Conservation (phyloP, 2,329 filamentous ascomycete genomes). For the Akanthomyces uredinophilus region DNA sequence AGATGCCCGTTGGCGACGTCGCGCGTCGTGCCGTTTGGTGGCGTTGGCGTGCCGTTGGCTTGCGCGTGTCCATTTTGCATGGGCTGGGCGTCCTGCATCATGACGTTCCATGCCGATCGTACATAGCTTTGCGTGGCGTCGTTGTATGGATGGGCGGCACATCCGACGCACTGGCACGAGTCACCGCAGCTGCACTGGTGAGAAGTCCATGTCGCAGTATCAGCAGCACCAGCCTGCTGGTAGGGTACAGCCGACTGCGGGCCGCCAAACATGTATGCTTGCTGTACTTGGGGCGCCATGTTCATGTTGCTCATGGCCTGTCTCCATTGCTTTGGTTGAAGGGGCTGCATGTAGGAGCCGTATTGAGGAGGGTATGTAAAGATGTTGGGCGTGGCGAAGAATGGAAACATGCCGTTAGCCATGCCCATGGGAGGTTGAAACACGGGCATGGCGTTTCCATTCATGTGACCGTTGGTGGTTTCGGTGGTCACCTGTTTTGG, state of each 20-base stretch:
- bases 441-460: conserved; percentile 26
- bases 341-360: conserved; percentile 50
- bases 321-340: conserved; percentile 50
- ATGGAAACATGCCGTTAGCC: conserved; percentile 35
- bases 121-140: conserved; percentile 53
- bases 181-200: conserved; percentile 59
- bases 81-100: conserved; percentile 30
- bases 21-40: conserved; percentile 16
- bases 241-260: conserved; percentile 20
- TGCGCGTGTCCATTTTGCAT: not conserved
- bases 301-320: conserved; percentile 40
- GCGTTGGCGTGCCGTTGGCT: conserved; percentile 1
- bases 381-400: conserved; percentile 39
- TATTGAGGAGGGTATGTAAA: conserved; percentile 51
- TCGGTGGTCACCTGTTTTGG: conserved; percentile 18
- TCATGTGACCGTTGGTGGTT: conserved; percentile 23
- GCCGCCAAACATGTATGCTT: conserved; percentile 22
- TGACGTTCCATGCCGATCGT: conserved; percentile 41
- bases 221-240: conserved; percentile 17
- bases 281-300: conserved; percentile 30
- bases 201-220: conserved; percentile 28
- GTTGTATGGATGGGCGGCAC: conserved; percentile 63
- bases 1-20: conserved; percentile 18
- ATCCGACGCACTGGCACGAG: conserved; percentile 62
- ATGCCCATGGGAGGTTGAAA: conserved; percentile 33